Percentiles rank a stretch among this genome's conserved stretches.
Conservation (phyloP, 1,139 yeast genomes). For the Pichia sp. region DNA sequence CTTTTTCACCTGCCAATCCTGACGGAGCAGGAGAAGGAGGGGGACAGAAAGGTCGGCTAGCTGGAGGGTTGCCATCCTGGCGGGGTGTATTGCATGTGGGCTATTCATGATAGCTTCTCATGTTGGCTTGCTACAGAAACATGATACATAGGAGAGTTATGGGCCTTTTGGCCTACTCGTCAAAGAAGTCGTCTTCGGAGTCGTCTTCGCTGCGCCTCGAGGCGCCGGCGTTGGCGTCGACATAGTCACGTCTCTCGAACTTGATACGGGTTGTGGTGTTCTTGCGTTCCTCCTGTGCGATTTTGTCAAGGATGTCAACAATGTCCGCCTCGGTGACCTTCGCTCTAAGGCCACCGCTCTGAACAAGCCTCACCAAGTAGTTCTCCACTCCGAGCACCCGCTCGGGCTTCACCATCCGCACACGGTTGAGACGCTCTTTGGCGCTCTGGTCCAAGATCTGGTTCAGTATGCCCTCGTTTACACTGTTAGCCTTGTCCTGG, state of each 20-base stretch:
- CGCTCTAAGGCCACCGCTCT: conserved; percentile 69
- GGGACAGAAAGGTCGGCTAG: no score
- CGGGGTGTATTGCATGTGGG: no score
- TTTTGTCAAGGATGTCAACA: conserved; percentile 76
- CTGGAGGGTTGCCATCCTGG: no score
- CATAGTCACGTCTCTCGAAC: conserved; percentile 41
- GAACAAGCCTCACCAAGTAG: conserved; percentile 67
- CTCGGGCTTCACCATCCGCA: conserved; percentile 84
- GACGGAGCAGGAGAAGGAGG: no score
- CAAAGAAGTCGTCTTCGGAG: conserved; percentile 33
- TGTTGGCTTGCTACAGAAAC: background rate
- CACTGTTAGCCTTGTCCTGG: conserved; percentile 3
- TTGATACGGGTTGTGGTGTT: conserved; percentile 59
- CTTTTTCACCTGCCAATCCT: no score
- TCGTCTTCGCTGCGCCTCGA: conserved; percentile 32
- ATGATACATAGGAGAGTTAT: no score
- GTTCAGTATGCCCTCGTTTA: conserved; percentile 44
- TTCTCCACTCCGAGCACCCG: conserved; percentile 89
- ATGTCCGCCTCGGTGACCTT: conserved; percentile 76
- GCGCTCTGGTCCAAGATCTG: conserved; percentile 79
- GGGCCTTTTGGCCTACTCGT: conserved; percentile 10
- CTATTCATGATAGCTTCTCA: background rate
- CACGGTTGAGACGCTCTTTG: conserved; percentile 81
- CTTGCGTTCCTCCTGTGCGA: conserved; percentile 73
- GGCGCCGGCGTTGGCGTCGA: conserved; percentile 24